Evolutionary conservation across 2,329 filamentous ascomycete species (phyloP).

Genomic region (Fusarium incarnatum): DNA sequence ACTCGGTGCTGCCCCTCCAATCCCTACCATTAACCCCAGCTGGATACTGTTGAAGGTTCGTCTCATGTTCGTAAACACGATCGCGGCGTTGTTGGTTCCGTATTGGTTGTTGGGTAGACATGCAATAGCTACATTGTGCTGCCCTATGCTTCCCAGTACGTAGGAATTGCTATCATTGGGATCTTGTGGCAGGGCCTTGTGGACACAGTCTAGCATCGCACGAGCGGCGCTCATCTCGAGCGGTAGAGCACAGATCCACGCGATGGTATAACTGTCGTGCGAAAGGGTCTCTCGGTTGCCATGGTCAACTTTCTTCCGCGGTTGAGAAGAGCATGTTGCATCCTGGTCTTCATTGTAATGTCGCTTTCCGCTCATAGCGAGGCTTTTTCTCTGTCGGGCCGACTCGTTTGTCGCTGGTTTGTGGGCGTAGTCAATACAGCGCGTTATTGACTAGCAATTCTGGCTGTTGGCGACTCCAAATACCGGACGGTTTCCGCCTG

Average conservation of each 20-base stretch:
- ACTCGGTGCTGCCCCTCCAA: constrained; percentile 39
- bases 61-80: constrained; percentile 35
- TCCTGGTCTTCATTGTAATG: no score
- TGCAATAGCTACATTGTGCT: constrained; percentile 44
- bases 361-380: no score
- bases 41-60: constrained; percentile 56
- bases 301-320: neutral
- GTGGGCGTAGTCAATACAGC: no score
- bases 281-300: rapidly evolving
- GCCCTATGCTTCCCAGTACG: constrained; percentile 30
- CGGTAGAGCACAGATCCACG: constrained; percentile 49
- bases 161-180: constrained; percentile 38
- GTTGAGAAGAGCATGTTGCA: rapidly evolving
- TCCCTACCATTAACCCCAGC: constrained; percentile 41
- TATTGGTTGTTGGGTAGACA: constrained; percentile 39
- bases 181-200: constrained; percentile 3
- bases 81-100: constrained; percentile 42
- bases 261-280: constrained; percentile 34
- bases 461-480: no score
- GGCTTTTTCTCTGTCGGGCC: no score
- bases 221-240: constrained; percentile 46
- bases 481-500: no score
- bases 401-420: no score
- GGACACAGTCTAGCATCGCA: constrained; percentile 45
- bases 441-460: no score